Conservation (phyloP, 768 basidiomycete genomes). For the Gautieria morchelliformis region DNA sequence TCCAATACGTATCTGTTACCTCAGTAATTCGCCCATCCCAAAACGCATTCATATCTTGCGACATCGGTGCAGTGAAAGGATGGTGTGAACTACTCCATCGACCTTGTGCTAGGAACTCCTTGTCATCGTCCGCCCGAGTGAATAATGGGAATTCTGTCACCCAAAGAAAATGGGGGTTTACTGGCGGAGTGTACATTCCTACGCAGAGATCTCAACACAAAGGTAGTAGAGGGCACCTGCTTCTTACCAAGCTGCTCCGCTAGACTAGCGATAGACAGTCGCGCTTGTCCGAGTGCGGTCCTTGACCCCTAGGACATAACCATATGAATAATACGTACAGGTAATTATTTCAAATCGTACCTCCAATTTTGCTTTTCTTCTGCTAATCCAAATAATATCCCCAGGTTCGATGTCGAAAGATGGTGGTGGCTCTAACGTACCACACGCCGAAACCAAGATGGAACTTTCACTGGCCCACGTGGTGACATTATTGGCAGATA, state of each 20-base stretch:
- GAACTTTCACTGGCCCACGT: background rate
- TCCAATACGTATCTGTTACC: conserved; percentile 19
- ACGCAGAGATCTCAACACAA: conserved; percentile 2
- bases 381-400: background rate
- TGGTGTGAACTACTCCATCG: conserved; percentile 92
- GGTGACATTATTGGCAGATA: background rate
- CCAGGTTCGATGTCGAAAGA: background rate
- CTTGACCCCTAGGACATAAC: conserved; percentile 61
- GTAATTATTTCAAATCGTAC: background rate
- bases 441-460: background rate
- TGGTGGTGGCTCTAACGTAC: background rate
- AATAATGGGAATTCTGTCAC: conserved; percentile 94
- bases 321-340: background rate
- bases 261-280: conserved; percentile 54
- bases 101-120: conserved; percentile 75
- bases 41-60: conserved; percentile 73
- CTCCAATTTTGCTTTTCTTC: background rate
- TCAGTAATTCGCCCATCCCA: conserved; percentile 56
- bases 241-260: conserved; percentile 54
- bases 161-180: conserved; percentile 81
- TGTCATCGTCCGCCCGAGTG: conserved; percentile 78
- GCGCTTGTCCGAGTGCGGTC: conserved; percentile 65
- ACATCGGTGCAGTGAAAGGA: conserved; percentile 95
- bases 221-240: conserved; percentile 11
- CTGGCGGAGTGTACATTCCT: conserved; percentile 50